phyloP scores from a whole-genome alignment of 441 rosid genomes.

The Pelargonium australe region DNA sequence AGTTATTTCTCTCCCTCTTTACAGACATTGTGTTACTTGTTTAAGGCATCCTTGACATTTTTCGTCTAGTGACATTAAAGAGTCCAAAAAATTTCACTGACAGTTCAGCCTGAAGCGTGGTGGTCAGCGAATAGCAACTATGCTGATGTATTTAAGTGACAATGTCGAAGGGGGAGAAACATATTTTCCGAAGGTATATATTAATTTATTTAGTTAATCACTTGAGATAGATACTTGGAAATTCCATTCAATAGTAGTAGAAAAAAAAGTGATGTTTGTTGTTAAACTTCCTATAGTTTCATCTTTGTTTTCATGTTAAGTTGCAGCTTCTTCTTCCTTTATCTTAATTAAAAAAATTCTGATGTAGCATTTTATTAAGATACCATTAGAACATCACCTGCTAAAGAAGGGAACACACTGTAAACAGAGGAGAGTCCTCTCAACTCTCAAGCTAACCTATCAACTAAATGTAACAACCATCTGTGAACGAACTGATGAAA shows the following conservation, averaged over 20 bases:
- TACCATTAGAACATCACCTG: neutral
- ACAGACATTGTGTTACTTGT: neutral
- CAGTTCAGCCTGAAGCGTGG: conserved; percentile 90
- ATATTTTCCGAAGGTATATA: conserved; percentile 73
- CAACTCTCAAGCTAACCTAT: neutral
- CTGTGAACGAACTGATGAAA: too few relatives aligned
- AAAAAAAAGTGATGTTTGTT: too few relatives aligned
- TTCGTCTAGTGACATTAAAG: conserved; percentile 9
- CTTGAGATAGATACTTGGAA: too few relatives aligned
- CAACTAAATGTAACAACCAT: neutral
- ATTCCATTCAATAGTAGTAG: too few relatives aligned
- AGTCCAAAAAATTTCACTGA: conserved; percentile 6
- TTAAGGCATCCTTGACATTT: conserved; percentile 5
- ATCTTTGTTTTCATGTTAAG: neutral
- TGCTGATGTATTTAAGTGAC: conserved; percentile 86
- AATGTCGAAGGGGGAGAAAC: conserved; percentile 96
- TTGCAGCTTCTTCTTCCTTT: neutral
- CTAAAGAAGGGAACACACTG: neutral
- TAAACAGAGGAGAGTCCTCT: neutral
- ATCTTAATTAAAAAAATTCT: too few relatives aligned
- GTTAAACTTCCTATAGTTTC: too few relatives aligned
- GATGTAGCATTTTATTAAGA: neutral
- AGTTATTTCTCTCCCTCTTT: conserved; percentile 26
- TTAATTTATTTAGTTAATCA: neutral
- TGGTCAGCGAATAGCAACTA: conserved; percentile 87